Base-by-base conservation (phyloP, 345 rosid species). In the Brassica incana region DNA sequence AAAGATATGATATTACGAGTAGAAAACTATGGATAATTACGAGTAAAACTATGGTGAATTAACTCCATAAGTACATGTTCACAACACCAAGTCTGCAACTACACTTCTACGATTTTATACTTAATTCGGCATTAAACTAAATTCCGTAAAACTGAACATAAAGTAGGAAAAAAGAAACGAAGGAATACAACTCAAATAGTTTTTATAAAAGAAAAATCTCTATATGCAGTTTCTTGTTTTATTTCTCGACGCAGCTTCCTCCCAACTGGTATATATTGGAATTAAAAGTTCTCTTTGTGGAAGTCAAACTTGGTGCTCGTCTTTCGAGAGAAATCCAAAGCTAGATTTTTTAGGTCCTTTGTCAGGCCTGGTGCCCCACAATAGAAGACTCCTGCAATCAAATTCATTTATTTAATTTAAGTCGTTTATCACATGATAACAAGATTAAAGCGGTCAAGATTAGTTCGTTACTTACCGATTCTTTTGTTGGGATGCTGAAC, bases 271-370 rank as follows among this genome's bases (percentile, higher is more conserved):
- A n/a, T 18, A 48, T 36, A 73, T 59, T 15, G 32, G 16, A 29
- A 67, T 84, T 79, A 92, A 52, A 94, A 94, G 76, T 94, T 92
- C 85, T 92, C 97, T 79, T 94, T 92, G 71, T 90, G 98, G 56
- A 94, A 94, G 64, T 92, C 97, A 76, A 94, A 94, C 86, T 92
- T 92, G 27, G 97, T 90, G 80, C 91, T 81, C 25, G 97, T 90
- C 87, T 78, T 92, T 78, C 78, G 93, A 15, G 97, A 89, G 77
- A 94, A 94, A 77, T 88, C 97, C 58, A 68, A 84, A 23, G 97
- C 97, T 40, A 92, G 72, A 68, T 92, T 87, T n/a, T 64, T 86
- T 6, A 92, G 80, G 63, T 94, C 97, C 77, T 90, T 86, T 0
- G 87, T 85, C 12, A 83, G 85, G 73, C 83, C 95, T 0, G 97